These are phyloP conservation scores for Leccinum pellstonianum DNA, from an alignment of 768 basidiomycete genomes.

Conservation along the genomic window DNA sequence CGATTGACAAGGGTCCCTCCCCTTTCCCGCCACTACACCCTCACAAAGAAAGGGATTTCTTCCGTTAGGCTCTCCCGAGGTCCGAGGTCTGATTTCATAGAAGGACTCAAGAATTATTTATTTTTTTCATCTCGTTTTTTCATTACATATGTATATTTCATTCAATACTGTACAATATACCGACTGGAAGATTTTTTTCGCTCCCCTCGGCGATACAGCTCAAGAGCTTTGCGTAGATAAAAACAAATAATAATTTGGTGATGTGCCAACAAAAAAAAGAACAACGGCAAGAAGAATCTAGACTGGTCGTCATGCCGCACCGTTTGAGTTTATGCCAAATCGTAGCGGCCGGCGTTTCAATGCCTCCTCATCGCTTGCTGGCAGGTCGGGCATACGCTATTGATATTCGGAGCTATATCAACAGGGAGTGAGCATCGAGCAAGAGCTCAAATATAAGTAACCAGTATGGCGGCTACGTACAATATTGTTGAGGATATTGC, in stretches of 20 bases:
- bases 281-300: conserved; percentile 8
- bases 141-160: not conserved
- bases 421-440: not conserved
- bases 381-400: conserved; percentile 43
- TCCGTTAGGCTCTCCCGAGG: conserved; percentile 28
- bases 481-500: conserved; percentile 46
- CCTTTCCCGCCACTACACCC: conserved; percentile 8
- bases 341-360: conserved; percentile 12
- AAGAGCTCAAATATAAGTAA: not conserved
- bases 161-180: conserved; percentile 14
- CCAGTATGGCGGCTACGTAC: conserved; percentile 25
- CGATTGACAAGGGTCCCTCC: conserved; percentile 15
- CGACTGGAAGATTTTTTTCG: not conserved
- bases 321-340: not conserved
- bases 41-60: conserved; percentile 19
- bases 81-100: not conserved
- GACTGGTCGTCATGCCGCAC: not conserved
- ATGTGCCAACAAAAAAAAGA: conserved; percentile 15
- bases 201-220: conserved; percentile 24
- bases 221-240: conserved; percentile 27
- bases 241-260: conserved; percentile 23
- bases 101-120: conserved; percentile 12
- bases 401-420: conserved; percentile 41
- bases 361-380: conserved; percentile 27
- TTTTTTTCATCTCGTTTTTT: not conserved